Evolutionary conservation across 129 eudicot genomes (phyloP).

Genomic region (Scalesia atractyloides): DNA sequence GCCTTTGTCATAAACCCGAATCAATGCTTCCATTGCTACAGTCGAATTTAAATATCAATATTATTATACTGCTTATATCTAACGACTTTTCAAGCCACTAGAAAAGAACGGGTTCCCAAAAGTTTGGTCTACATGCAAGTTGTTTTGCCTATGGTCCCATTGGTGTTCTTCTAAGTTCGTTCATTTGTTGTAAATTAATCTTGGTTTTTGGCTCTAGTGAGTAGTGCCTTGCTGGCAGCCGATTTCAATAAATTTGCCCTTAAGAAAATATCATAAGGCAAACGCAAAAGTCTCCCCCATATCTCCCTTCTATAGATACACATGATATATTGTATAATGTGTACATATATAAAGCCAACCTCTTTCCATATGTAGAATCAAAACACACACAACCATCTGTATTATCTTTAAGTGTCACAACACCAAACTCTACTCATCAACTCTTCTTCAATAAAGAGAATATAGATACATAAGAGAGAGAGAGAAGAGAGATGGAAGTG

Average conservation of each 20-base stretch:
- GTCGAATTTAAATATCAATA: too few relatives aligned
- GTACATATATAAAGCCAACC: neutral
- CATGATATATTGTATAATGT: neutral
- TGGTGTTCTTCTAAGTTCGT: neutral
- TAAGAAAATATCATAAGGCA: too few relatives aligned
- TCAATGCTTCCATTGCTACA: too few relatives aligned
- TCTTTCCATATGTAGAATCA: neutral
- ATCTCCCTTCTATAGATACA: neutral
- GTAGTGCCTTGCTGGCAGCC: too few relatives aligned
- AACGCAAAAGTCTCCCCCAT: too few relatives aligned
- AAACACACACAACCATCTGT: neutral
- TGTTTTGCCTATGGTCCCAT: neutral
- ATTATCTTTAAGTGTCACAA: neutral
- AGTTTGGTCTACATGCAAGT: too few relatives aligned
- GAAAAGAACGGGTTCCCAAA: too few relatives aligned
- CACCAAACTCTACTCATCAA: neutral
- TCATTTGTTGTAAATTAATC: too few relatives aligned
- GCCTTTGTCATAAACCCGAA: too few relatives aligned
- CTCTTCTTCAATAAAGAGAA: neutral
- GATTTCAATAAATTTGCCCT: too few relatives aligned
- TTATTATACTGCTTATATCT: too few relatives aligned
- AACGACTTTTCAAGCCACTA: neutral
- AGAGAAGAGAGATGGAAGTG: conserved; percentile 16
- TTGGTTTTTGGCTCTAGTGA: too few relatives aligned
- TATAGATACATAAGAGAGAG: neutral